These are phyloP conservation scores for Apiospora hydei DNA, from an alignment of 2,329 filamentous ascomycete genomes.

Conservation along the genomic window DNA sequence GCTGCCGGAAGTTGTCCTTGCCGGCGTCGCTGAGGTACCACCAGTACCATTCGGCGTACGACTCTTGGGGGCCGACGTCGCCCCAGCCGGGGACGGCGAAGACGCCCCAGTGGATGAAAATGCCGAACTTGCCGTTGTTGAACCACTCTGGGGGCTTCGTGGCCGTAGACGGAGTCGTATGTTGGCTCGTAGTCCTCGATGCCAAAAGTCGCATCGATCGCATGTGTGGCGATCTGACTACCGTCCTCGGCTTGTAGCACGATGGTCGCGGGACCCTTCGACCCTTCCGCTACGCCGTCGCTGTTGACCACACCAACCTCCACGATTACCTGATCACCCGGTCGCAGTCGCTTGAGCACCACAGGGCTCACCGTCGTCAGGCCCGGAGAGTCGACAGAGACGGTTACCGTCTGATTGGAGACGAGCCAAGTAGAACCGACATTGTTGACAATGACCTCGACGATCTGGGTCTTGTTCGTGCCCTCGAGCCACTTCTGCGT, in stretches of 20 bases:
- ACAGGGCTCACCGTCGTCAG: slow-evolving; percentile 53
- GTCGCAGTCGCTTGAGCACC: slow-evolving; percentile 48
- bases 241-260: neutral
- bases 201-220: slow-evolving; percentile 45
- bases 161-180: slow-evolving; percentile 46
- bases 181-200: slow-evolving; percentile 43
- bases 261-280: slow-evolving; percentile 30
- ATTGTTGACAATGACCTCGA: slow-evolving; percentile 51
- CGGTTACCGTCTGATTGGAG: slow-evolving; percentile 39
- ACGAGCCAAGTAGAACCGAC: slow-evolving; percentile 42
- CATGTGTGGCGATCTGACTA: slow-evolving; percentile 32
- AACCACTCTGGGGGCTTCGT: slow-evolving; percentile 38
- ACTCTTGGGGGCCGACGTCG: slow-evolving; percentile 48
- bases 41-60: slow-evolving; percentile 48
- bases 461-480: slow-evolving; percentile 44
- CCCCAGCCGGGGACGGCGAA: slow-evolving; percentile 66
- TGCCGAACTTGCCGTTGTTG: slow-evolving; percentile 62
- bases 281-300: slow-evolving; percentile 32
- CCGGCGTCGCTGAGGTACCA: slow-evolving; percentile 20
- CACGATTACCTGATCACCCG: slow-evolving; percentile 51
- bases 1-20: slow-evolving; percentile 42
- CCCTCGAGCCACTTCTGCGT: slow-evolving; percentile 51
- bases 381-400: slow-evolving; percentile 41
- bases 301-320: slow-evolving; percentile 43
- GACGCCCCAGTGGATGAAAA: slow-evolving; percentile 67